phyloP scores from a whole-genome alignment of 31 red algal genomes.

The Bonnemaisonia californica region DNA sequence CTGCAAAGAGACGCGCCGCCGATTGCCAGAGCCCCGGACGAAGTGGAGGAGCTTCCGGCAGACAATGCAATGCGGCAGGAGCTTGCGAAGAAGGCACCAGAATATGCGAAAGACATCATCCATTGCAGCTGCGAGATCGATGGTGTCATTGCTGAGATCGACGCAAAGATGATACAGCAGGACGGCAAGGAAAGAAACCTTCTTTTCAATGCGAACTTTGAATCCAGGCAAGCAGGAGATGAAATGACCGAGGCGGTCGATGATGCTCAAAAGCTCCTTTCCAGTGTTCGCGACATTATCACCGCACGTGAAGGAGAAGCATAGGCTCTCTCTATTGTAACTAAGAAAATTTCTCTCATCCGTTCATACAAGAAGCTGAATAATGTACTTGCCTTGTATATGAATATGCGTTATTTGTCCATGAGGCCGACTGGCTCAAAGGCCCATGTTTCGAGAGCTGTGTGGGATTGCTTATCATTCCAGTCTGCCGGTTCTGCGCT shows the following conservation, averaged over 20 bases:
- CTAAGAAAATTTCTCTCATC: too few species aligned
- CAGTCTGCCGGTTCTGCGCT: too few species aligned
- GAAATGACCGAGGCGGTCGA: conserved; percentile 66
- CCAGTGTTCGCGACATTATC: conserved; percentile 58
- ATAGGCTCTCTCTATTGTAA: too few species aligned
- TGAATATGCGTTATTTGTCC: too few species aligned
- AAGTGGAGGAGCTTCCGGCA: conserved; percentile 41
- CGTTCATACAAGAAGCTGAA: too few species aligned
- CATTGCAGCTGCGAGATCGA: conserved; percentile 48
- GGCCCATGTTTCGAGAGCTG: too few species aligned
- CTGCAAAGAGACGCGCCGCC: conserved; percentile 75
- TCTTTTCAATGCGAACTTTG: conserved; percentile 49
- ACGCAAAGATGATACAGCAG: conserved; percentile 38
- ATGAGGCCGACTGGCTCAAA: too few species aligned
- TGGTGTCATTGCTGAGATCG: conserved; percentile 31
- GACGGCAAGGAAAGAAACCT: conserved; percentile 43
- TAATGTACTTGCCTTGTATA: too few species aligned
- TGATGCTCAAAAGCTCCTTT: conserved; percentile 57
- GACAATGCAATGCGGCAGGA: conserved; percentile 35
- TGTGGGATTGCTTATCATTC: too few species aligned
- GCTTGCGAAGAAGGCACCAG: conserved; percentile 40
- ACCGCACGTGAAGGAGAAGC: conserved; percentile 55
- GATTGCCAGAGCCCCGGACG: conserved; percentile 46
- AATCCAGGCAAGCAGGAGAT: conserved; percentile 58
- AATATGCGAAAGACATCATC: conserved; percentile 60